phyloP scores from a whole-genome alignment of 139 green algal species.

The Axilococcus clingmanii region DNA sequence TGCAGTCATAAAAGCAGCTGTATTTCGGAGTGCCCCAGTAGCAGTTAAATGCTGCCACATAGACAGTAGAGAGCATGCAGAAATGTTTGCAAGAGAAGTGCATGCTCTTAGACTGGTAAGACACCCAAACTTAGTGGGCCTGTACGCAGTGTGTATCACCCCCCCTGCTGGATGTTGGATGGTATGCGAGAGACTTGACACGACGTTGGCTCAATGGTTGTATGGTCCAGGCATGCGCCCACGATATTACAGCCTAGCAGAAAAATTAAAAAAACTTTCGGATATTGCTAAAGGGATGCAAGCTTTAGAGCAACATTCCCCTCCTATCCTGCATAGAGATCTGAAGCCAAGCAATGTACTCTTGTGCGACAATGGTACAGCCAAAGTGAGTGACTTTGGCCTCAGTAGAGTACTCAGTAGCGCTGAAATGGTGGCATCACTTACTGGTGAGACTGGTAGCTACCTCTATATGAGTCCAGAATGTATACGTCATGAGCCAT shows the following conservation, averaged over 20 bases:
- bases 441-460: constrained; percentile 78
- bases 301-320: constrained; percentile 49
- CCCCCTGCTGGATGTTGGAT: constrained; percentile 54
- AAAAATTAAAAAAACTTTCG: constrained; percentile 43
- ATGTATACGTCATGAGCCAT: constrained; percentile 54
- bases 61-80: constrained; percentile 30
- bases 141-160: constrained; percentile 42
- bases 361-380: constrained; percentile 40
- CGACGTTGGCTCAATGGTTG: constrained; percentile 47
- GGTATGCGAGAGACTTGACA: too few species aligned
- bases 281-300: constrained; percentile 43
- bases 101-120: constrained; percentile 34
- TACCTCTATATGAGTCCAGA: constrained; percentile 88
- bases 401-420: constrained; percentile 43
- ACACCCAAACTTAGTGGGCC: constrained; percentile 64
- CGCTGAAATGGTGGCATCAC: constrained; percentile 6
- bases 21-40: constrained; percentile 53
- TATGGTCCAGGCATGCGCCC: constrained; percentile 26
- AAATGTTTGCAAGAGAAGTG: constrained; percentile 70
- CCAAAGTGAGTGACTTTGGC: constrained; percentile 68
- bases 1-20: constrained; percentile 56
- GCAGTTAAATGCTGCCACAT: constrained; percentile 57
- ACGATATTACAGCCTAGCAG: constrained; percentile 24
- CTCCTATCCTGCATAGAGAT: constrained; percentile 72
- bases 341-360: constrained; percentile 80